Conservation (phyloP, 2,329 filamentous ascomycete species). For the Colletotrichum neosansevieriae region DNA sequence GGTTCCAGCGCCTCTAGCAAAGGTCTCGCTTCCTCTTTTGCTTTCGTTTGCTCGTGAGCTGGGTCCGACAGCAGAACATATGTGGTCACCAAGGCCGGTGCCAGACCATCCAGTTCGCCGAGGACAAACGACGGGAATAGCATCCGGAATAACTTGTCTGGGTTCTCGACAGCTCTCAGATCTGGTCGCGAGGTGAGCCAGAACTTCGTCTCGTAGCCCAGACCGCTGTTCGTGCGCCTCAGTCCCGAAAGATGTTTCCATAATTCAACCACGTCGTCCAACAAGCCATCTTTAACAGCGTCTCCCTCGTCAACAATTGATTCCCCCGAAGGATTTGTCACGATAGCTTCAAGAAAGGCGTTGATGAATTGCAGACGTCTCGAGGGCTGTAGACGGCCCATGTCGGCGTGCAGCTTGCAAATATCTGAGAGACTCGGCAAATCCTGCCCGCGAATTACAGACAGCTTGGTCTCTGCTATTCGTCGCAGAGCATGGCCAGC, state of each 20-base stretch:
- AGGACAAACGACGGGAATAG: slow-evolving; percentile 3
- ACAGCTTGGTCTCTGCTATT: slow-evolving; percentile 26
- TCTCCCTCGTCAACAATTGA: slow-evolving; percentile 9
- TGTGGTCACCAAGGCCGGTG: slow-evolving; percentile 35
- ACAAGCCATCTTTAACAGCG: neutral
- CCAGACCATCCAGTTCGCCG: slow-evolving; percentile 12
- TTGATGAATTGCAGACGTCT: slow-evolving; percentile 28
- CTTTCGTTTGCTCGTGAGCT: neutral
- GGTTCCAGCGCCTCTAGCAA: slow-evolving; percentile 24
- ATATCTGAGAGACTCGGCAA: slow-evolving; percentile 29
- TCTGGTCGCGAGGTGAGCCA: slow-evolving; percentile 48
- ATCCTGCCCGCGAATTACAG: neutral
- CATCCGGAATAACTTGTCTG: slow-evolving; percentile 16
- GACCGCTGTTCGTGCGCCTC: slow-evolving; percentile 43
- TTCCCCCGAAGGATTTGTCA: neutral
- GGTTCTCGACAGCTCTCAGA: slow-evolving; percentile 40
- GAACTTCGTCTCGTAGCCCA: slow-evolving; percentile 42
- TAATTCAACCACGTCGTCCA: slow-evolving; percentile 49
- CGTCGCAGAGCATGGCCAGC: slow-evolving; percentile 2
- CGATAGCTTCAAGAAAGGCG: neutral
- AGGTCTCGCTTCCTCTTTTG: slow-evolving; percentile 12
- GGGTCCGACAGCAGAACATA: slow-evolving; percentile 37
- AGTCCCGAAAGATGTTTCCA: slow-evolving; percentile 55
- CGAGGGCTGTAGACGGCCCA: neutral
- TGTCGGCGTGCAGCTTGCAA: slow-evolving; percentile 32